These are phyloP conservation scores for Aspergillus bertholletiae DNA, from an alignment of 495 filamentous ascomycete species.

Conservation along the genomic window DNA sequence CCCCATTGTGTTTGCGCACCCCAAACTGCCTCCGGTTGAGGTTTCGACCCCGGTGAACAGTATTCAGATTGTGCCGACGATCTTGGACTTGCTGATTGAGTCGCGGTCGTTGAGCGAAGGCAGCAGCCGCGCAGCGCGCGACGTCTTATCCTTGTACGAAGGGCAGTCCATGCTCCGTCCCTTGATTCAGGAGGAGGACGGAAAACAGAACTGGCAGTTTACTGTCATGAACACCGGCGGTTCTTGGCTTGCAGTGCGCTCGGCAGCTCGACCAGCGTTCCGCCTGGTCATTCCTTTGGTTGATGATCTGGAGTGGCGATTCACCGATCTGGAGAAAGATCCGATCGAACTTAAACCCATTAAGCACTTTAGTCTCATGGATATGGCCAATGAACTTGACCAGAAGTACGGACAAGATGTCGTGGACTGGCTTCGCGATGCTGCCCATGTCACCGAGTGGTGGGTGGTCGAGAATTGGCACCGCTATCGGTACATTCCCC, in stretches of 20 bases:
- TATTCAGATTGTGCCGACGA: constrained; percentile 45
- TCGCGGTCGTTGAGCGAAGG: constrained; percentile 36
- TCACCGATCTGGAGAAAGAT: constrained; percentile 38
- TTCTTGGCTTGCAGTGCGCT: constrained; percentile 40
- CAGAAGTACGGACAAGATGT: constrained; percentile 32
- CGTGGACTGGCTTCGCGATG: constrained; percentile 41
- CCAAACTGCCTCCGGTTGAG: constrained; percentile 39
- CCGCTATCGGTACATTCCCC: constrained; percentile 16
- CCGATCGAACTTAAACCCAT: constrained; percentile 35
- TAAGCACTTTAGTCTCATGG: constrained; percentile 32
- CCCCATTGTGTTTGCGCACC: constrained; percentile 48
- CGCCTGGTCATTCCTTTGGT: constrained; percentile 46
- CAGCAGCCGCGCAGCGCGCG: constrained; percentile 28
- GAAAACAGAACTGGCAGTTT: constrained; percentile 46
- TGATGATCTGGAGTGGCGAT: constrained; percentile 43
- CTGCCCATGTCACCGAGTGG: constrained; percentile 41
- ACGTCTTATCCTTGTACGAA: constrained; percentile 43
- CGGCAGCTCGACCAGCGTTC: constrained; percentile 35
- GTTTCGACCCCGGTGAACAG: constrained; percentile 42
- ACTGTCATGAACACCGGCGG: constrained; percentile 52
- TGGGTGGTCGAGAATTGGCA: constrained; percentile 41
- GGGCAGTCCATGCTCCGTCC: constrained; percentile 47
- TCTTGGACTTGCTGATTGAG: constrained; percentile 46
- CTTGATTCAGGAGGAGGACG: constrained; percentile 27
- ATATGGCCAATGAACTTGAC: constrained; percentile 28